Evolutionary conservation across 108 stramenopile genomes (phyloP), one percentile per base, ranked within the genome.

Genomic region (Nitzschia sp.): DNA sequence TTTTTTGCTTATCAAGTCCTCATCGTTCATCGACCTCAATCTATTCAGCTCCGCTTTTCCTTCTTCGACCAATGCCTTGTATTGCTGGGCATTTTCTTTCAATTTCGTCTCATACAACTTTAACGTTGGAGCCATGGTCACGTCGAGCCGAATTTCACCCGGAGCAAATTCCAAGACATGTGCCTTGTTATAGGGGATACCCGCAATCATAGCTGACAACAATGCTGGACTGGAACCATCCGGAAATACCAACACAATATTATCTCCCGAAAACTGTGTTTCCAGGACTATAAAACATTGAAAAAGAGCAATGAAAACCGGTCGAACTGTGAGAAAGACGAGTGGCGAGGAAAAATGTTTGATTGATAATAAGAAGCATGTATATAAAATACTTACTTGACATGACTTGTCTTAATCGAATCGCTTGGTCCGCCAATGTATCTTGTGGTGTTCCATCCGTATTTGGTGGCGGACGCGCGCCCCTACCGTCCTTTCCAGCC

Each of bases 401-500:
- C 53, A 92, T 38, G 9, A 88, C 71, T 58, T 94, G 88, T 27
- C 82, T 75, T 36, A 94, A 75, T 53, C 93, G 68, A 1, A 89
- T 81, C 11, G 78, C 73, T 57, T 89, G 87, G 73, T 94, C 89
- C 11, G 66, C 54, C 53, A 94, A 52, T 1, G 83, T 89, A 65
- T 94, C 93, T 8, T 85, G 68, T 4, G 93, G 93, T 3, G 90
- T 94, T 0, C 93, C 85, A 68, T 94, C 93, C 45, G 84, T 83
- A 54, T 94, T 91, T 0, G 88, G 69, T 26, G 92, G 92, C 11
- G 79, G 79, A 22, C 77, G 41, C n/a, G 77, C 92, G 11, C 80
- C 81, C 31, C 35, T 63, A 0, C 88, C 88, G 41, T 83, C 71
- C 11, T 45, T 53, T 9, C 86, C 86, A 2, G 88, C 86, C 65